Evolutionary conservation across 306 rosid genomes (phyloP).

Genomic region (Geum urbanum): DNA sequence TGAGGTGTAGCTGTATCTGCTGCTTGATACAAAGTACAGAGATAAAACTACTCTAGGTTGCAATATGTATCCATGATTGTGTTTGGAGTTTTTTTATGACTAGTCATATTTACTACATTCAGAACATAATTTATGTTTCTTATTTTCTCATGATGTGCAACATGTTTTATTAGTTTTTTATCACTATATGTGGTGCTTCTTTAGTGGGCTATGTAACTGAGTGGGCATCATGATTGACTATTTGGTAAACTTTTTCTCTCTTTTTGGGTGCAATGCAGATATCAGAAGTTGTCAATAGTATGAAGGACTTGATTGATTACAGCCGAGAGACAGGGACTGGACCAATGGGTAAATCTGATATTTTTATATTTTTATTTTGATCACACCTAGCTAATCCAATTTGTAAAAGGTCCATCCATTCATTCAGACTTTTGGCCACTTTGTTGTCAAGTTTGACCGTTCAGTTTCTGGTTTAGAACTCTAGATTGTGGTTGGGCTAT

Average conservation of each 20-base stretch:
- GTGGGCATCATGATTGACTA: background rate
- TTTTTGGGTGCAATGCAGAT: conserved; percentile 52
- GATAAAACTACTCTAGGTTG: background rate
- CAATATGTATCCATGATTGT: background rate
- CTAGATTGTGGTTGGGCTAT: background rate
- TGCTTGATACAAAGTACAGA: background rate
- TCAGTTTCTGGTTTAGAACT: background rate
- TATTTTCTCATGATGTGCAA: background rate
- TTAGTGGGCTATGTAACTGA: background rate
- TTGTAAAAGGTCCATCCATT: background rate
- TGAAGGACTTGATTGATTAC: conserved; percentile 98
- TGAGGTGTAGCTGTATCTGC: background rate
- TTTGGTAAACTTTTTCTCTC: background rate
- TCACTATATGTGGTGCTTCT: background rate
- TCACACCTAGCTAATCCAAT: background rate
- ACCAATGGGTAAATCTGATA: conserved; percentile 77
- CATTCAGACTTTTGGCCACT: background rate
- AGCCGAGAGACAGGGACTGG: conserved; percentile 85
- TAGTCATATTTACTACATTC: background rate
- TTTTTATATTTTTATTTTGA: conserved; percentile 4
- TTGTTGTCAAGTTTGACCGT: background rate
- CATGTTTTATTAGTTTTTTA: background rate
- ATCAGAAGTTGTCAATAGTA: conserved; percentile 97
- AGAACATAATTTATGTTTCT: background rate
- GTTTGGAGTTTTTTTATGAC: background rate